phyloP scores from a whole-genome alignment of 2,329 filamentous ascomycete genomes.

The Diaporthe australafricana region DNA sequence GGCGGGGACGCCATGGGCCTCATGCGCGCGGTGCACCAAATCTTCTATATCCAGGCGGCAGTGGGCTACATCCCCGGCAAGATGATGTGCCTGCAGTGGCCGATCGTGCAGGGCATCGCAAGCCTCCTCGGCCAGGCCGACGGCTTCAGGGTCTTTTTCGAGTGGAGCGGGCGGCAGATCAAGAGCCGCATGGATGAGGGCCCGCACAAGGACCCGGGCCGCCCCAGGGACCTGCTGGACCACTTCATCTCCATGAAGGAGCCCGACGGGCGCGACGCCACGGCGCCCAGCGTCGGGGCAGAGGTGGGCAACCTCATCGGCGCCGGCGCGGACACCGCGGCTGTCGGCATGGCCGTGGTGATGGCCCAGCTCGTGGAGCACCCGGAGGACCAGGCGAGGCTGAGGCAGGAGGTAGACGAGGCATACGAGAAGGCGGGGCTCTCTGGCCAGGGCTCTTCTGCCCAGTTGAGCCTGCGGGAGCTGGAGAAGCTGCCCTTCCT shows the following conservation, averaged over 20 bases:
- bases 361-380: background rate
- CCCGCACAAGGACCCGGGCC: background rate
- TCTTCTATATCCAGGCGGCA: background rate
- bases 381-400: background rate
- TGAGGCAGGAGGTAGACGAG: background rate
- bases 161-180: background rate
- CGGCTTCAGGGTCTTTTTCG: background rate
- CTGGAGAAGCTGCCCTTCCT: background rate
- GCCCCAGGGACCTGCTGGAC: background rate
- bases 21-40: background rate
- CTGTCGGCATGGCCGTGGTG: background rate
- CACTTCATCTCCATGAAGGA: constrained; percentile 16
- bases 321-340: constrained; percentile 6
- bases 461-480: background rate
- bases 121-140: background rate
- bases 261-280: background rate
- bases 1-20: background rate
- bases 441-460: background rate
- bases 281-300: background rate
- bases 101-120: background rate
- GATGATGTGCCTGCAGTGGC: constrained; percentile 1
- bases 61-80: background rate
- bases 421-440: background rate
- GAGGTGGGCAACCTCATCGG: constrained; percentile 8
- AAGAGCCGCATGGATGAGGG: background rate